These are phyloP conservation scores for Cytospora piceicola DNA, from an alignment of 2,329 filamentous ascomycete species.

Conservation along the genomic window DNA sequence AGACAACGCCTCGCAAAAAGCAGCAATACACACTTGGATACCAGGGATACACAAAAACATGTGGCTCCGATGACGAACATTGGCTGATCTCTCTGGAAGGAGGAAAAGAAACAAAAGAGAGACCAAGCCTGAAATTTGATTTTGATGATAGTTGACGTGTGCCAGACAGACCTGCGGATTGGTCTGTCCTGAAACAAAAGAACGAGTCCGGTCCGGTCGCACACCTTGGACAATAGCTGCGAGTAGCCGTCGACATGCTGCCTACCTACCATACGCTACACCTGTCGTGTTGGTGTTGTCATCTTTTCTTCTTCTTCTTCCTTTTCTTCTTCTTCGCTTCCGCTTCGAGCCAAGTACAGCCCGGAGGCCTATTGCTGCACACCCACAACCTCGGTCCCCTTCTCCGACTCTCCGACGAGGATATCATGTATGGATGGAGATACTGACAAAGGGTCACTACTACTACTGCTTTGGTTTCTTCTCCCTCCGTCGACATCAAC, in stretches of 20 bases:
- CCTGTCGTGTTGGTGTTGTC: background rate
- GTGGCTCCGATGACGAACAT: background rate
- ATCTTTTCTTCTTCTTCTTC: background rate
- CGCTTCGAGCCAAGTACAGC: background rate
- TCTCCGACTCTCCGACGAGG: background rate
- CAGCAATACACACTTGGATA: background rate
- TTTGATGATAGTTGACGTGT: background rate
- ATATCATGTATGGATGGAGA: too few relatives aligned
- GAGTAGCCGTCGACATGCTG: background rate
- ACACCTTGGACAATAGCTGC: background rate
- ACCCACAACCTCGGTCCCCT: background rate
- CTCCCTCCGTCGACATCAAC: background rate
- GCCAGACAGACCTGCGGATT: background rate
- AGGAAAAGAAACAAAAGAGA: too few relatives aligned
- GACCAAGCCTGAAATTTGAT: too few relatives aligned
- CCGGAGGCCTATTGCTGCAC: background rate
- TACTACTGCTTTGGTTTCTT: background rate
- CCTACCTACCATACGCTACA: background rate
- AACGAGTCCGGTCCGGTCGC: background rate
- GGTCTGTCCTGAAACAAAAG: background rate
- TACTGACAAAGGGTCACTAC: too few relatives aligned
- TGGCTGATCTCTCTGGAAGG: background rate
- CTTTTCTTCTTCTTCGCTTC: background rate
- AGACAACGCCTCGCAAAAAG: background rate
- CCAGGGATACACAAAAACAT: too few relatives aligned